Evolutionary conservation across 805 yeast species (phyloP), one percentile per base, ranked within the genome.

Genomic region (Wickerhamiella allomyrinae): DNA sequence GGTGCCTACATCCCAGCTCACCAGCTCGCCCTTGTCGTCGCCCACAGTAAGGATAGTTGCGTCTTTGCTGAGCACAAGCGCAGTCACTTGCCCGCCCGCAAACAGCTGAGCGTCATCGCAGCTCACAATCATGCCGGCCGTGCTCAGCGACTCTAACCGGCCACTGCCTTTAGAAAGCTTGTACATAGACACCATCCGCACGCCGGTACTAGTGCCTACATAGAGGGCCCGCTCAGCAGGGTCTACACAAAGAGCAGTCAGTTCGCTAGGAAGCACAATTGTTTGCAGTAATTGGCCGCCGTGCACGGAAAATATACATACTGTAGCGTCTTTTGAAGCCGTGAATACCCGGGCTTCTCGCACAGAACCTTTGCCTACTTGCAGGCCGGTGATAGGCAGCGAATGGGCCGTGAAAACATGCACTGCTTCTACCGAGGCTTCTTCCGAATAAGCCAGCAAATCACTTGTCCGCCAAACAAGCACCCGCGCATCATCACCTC

Each of bases 401-500:
- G 69, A 56, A 46, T 68, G 69, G 23, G 53, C 52, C n/a, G 60
- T 50, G 47, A 58, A 49, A 2, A 50, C 41, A 29, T 49, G 45
- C 11, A 37, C 42, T 6, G 63, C 58, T 40, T 50, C 48, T 25
- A 48, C 41, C 20, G 51, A 55, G 1, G 61, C 56, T 4, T 56
- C 58, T 14, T 63, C 65, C 2, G 57, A 56, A 0, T 57, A 57
- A 1, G 57, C 48, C 27, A 77, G 61, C 38, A 87, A 62, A 50
- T 84, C 93, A 15, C 66, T 48, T 0, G 78, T 62, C 47, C 71
- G 73, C 93, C 94, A 87, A 3, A 81, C 71, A 20, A 79, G 67
- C 13, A 80, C 70, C 47, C 95, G 68, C 1, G 94, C 76, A 63
- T 89, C 98, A 34, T 68, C 69, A 50, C 94, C 84, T n/a, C 79